Evolutionary conservation across 1,284 basidiomycete genomes (phyloP), one percentile per base, ranked within the genome.

Genomic region (Anthracocystis walkeri): DNA sequence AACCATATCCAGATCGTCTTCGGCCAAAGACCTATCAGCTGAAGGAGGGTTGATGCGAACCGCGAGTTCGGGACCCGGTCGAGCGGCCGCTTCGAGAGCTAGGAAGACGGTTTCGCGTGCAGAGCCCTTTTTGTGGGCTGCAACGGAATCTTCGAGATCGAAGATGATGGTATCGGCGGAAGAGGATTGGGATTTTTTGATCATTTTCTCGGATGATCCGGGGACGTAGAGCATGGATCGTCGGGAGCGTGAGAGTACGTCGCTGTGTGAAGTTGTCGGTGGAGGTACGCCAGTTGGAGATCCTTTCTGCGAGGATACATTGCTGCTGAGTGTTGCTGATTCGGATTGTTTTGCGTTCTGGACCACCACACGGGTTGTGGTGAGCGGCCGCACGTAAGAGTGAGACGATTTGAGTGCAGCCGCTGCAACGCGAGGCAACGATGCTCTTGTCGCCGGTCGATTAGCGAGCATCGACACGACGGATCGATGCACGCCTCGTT

Each of bases 11-110:
- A 84, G 65, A 59, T 84, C 83, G 29, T 78, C 77, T 21, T 52
- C 59, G 0, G 83, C 74, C 11, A 83, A 51, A 0, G 49, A 20
- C 3, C 40, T 51, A 20, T 74, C 48, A 0, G 54, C 65, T 6
- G 78, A 81, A 11, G 82, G 82, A 8, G 83, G 78, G 48, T 84
- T 84, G 71, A 84, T 84, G 29, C 83, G 78, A 7, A 84, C 83
- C 1, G 80, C 75, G 2, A 82, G 65, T 46, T 84, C 81, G 0
- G 82, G 76, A 0, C 59, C 63, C 0, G 65, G 63, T 3, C 68
- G 55, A 0, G 46, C 42, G 27, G 75, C 77, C 18, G 77, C 81
- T 42, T 77, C 68, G 31, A 83, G 68, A 2, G 74, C 82, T 8
- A 83, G 71, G 3, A 80, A 67, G 1, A 84, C 82, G 46, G 79